Percentiles rank a stretch among this genome's conserved stretches.
phyloP scores from a whole-genome alignment of 2,329 filamentous ascomycete species.

The Xylariaceae sp. region DNA sequence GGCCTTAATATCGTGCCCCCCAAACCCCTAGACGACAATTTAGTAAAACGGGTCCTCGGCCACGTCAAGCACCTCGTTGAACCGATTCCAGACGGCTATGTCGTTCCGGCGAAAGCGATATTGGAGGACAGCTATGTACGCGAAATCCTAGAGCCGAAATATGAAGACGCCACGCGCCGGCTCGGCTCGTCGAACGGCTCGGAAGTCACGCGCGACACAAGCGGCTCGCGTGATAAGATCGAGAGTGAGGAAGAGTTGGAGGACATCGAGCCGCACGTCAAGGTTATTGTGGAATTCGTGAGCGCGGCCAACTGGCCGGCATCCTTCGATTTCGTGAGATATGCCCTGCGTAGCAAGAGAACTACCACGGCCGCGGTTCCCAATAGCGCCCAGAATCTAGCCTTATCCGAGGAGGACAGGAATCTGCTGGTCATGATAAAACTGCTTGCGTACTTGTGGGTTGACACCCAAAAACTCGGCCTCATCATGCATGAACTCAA shows the following conservation, averaged over 20 bases:
- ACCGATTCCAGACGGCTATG: slow-evolving; percentile 53
- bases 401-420: slow-evolving; percentile 46
- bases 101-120: slow-evolving; percentile 51
- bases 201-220: slow-evolving; percentile 34
- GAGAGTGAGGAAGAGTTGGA: slow-evolving; percentile 33
- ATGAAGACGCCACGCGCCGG: slow-evolving; percentile 24
- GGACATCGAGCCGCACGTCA: slow-evolving; percentile 50
- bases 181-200: slow-evolving; percentile 32
- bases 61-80: slow-evolving; percentile 51
- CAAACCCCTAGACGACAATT: slow-evolving; percentile 41
- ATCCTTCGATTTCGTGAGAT: slow-evolving; percentile 54
- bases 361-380: slow-evolving; percentile 38
- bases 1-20: slow-evolving; percentile 24
- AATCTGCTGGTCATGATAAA: slow-evolving; percentile 50
- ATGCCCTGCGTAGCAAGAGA: slow-evolving; percentile 46
- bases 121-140: slow-evolving; percentile 46
- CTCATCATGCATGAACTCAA: slow-evolving; percentile 60
- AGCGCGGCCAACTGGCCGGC: slow-evolving; percentile 59
- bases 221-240: slow-evolving; percentile 19
- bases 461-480: slow-evolving; percentile 56
- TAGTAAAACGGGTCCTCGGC: slow-evolving; percentile 52
- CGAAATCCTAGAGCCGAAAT: slow-evolving; percentile 32
- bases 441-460: slow-evolving; percentile 58
- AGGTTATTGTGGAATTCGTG: slow-evolving; percentile 56
- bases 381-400: slow-evolving; percentile 34